These are phyloP conservation scores for Xylaria sp. DNA, from an alignment of 2,329 filamentous ascomycete species.

Conservation along the genomic window DNA sequence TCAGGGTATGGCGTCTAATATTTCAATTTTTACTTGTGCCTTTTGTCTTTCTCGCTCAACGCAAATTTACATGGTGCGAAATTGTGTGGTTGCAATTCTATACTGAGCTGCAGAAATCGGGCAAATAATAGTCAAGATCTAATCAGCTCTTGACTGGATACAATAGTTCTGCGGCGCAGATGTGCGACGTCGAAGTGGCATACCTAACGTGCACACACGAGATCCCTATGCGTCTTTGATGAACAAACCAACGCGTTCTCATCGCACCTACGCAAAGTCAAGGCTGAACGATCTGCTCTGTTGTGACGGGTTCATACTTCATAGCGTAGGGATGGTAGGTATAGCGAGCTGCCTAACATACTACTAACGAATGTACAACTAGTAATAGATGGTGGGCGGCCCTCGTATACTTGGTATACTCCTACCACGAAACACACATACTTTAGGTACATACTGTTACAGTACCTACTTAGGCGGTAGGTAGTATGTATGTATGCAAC, in stretches of 20 bases:
- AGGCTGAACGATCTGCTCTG: neutral
- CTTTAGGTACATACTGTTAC: too few relatives aligned
- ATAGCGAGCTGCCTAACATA: too few relatives aligned
- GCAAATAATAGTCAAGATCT: neutral
- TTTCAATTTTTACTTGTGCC: neutral
- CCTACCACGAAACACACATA: too few relatives aligned
- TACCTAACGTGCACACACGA: slow-evolving; percentile 17
- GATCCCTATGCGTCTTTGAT: slow-evolving; percentile 24
- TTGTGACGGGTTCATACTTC: slow-evolving; percentile 17
- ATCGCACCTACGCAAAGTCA: neutral
- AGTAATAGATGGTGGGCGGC: slow-evolving; percentile 28
- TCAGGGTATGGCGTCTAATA: neutral
- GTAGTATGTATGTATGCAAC: slow-evolving; percentile 3
- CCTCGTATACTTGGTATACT: slow-evolving; percentile 29
- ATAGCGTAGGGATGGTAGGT: too few relatives aligned
- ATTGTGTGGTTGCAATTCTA: too few relatives aligned
- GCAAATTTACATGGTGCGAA: too few relatives aligned
- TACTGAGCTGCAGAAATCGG: neutral
- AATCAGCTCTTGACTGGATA: neutral
- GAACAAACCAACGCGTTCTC: slow-evolving; percentile 21
- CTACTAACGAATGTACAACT: too few relatives aligned
- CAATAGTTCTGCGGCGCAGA: slow-evolving; percentile 8
- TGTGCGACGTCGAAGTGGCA: slow-evolving; percentile 5
- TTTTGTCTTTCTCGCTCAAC: too few relatives aligned
- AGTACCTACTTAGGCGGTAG: too few relatives aligned